Percentiles rank a stretch among this genome's conserved stretches.
Evolutionary conservation across 176 grass and related monocot species (phyloP).

Genomic region (Hyparrhenia diplandra): DNA sequence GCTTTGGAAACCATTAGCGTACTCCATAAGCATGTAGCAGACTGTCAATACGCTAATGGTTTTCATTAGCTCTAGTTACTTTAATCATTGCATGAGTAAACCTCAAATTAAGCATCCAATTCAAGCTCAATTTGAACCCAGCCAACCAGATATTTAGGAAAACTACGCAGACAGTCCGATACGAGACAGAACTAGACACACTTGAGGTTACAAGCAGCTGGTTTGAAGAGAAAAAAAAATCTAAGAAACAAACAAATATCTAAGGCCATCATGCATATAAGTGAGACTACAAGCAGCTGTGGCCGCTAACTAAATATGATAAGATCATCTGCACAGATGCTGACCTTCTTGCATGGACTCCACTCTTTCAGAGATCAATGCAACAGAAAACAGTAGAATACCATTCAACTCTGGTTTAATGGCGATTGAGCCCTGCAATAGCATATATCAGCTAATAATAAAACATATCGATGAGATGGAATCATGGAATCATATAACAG

Average conservation of each 20-base stretch:
- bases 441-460: constrained; percentile 42
- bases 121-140: not conserved
- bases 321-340: constrained; percentile 57
- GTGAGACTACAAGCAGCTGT: constrained; percentile 59
- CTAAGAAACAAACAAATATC: no score
- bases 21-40: no score
- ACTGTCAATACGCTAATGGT: no score
- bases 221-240: no score
- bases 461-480: constrained; percentile 45
- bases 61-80: no score
- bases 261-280: constrained; percentile 39
- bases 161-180: not conserved
- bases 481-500: constrained; percentile 57
- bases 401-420: constrained; percentile 44
- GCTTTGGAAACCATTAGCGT: no score
- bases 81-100: no score
- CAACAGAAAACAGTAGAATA: constrained; percentile 31
- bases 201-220: not conserved
- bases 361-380: constrained; percentile 39
- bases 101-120: not conserved
- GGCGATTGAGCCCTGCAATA: constrained; percentile 49
- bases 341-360: constrained; percentile 37
- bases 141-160: no score
- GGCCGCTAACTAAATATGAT: constrained; percentile 38
- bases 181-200: not conserved